Evolutionary conservation across 106 monocot species (phyloP).

Genomic region (Platanthera zijinensis): DNA sequence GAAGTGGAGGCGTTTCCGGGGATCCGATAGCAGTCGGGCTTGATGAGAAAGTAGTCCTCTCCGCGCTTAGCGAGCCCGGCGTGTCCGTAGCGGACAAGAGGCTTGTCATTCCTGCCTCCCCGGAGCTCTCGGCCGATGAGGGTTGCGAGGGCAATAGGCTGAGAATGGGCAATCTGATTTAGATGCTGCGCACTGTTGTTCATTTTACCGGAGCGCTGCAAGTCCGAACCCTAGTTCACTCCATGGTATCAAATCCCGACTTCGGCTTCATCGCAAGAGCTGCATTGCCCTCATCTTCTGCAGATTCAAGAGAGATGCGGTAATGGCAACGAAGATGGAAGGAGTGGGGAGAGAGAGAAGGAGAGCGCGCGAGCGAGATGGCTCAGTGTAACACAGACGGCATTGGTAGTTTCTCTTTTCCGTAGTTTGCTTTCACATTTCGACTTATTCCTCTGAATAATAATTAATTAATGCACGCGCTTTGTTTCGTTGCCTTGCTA

Average conservation of each 20-base stretch:
- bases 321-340: not conserved
- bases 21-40: slow-evolving; percentile 60
- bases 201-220: slow-evolving; percentile 10
- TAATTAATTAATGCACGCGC: no score
- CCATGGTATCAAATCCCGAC: not conserved
- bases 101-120: slow-evolving; percentile 38
- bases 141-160: slow-evolving; percentile 68
- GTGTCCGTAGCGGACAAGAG: slow-evolving; percentile 58
- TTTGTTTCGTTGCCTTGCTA: no score
- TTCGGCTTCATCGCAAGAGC: not conserved
- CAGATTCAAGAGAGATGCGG: not conserved
- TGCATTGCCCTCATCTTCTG: not conserved
- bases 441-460: no score
- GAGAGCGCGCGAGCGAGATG: not conserved
- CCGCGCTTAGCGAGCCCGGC: slow-evolving; percentile 80
- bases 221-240: slow-evolving; percentile 4
- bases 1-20: slow-evolving; percentile 55
- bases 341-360: not conserved
- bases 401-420: not conserved
- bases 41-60: slow-evolving; percentile 79
- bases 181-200: slow-evolving; percentile 20
- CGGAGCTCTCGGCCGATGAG: slow-evolving; percentile 92
- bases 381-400: not conserved
- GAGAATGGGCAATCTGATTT: slow-evolving; percentile 29
- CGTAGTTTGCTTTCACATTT: no score